Evolutionary conservation across 495 filamentous ascomycete species (phyloP).

Genomic region (Chlorociboria aeruginascens): DNA sequence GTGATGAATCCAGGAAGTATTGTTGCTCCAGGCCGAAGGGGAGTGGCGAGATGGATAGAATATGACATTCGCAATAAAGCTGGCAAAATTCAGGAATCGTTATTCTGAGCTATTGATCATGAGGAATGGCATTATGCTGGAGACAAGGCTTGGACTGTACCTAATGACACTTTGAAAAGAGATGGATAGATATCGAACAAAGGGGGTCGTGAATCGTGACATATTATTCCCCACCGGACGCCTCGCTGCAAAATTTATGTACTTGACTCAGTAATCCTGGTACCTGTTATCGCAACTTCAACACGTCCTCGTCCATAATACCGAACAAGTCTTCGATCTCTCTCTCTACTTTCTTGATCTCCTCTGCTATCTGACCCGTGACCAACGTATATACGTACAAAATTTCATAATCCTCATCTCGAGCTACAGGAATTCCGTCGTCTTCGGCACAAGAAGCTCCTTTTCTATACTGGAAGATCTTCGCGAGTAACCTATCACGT

Average conservation of each 20-base stretch:
- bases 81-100: constrained; percentile 16
- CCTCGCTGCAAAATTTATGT: neutral
- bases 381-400: constrained; percentile 49
- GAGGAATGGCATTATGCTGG: neutral
- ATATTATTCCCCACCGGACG: neutral
- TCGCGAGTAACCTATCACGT: constrained; percentile 75
- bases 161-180: neutral
- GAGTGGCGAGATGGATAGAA: constrained; percentile 71
- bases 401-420: constrained; percentile 40
- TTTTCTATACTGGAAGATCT: constrained; percentile 75
- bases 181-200: neutral
- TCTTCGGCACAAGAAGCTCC: constrained; percentile 38
- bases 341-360: constrained; percentile 56
- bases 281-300: constrained; percentile 14
- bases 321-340: constrained; percentile 68
- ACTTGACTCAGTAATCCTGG: neutral
- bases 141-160: neutral
- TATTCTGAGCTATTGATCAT: constrained; percentile 11
- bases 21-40: constrained; percentile 46
- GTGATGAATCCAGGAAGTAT: constrained; percentile 88
- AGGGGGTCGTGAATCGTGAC: neutral
- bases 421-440: constrained; percentile 14
- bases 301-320: constrained; percentile 33
- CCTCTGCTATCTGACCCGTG: constrained; percentile 53
- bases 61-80: constrained; percentile 46